These are phyloP conservation scores for Gnomoniopsis sp. DNA, from an alignment of 2,329 filamentous ascomycete species.

Conservation along the genomic window DNA sequence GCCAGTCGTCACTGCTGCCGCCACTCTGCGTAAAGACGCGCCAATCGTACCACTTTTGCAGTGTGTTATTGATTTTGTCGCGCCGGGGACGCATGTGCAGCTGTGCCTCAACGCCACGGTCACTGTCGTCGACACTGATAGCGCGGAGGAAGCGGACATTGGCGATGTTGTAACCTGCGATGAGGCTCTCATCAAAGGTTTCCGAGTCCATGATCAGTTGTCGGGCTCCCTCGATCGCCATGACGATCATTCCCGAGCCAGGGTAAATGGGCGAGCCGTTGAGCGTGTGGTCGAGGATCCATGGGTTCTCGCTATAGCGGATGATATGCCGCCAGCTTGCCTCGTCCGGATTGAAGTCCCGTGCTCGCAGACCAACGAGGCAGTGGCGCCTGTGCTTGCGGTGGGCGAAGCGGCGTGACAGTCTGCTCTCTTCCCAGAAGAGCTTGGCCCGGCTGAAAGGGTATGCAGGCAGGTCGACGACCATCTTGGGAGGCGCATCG, in stretches of 20 bases:
- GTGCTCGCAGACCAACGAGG: constrained; percentile 23
- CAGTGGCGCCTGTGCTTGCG: constrained; percentile 12
- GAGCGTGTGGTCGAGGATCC: constrained; percentile 28
- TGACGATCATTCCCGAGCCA: constrained; percentile 33
- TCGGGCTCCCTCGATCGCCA: constrained; percentile 35
- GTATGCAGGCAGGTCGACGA: not conserved
- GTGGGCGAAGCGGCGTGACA: not conserved
- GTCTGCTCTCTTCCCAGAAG: not conserved
- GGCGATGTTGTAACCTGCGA: not conserved
- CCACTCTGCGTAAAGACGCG: not conserved
- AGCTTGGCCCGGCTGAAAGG: not conserved
- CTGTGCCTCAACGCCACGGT: not conserved
- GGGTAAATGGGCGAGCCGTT: constrained; percentile 29
- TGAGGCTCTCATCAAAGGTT: not conserved
- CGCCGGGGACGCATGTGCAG: not conserved
- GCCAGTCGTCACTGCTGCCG: not conserved
- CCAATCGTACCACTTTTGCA: not conserved
- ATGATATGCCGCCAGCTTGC: constrained; percentile 21
- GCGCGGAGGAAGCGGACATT: not conserved
- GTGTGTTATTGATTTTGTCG: not conserved
- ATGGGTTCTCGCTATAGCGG: not conserved
- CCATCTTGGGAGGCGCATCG: not conserved
- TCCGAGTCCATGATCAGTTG: constrained; percentile 12
- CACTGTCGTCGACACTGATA: not conserved
- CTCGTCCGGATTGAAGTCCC: constrained; percentile 22